phyloP scores from a whole-genome alignment of 2,329 filamentous ascomycete genomes.

The Phaeosphaeriaceae sp. region DNA sequence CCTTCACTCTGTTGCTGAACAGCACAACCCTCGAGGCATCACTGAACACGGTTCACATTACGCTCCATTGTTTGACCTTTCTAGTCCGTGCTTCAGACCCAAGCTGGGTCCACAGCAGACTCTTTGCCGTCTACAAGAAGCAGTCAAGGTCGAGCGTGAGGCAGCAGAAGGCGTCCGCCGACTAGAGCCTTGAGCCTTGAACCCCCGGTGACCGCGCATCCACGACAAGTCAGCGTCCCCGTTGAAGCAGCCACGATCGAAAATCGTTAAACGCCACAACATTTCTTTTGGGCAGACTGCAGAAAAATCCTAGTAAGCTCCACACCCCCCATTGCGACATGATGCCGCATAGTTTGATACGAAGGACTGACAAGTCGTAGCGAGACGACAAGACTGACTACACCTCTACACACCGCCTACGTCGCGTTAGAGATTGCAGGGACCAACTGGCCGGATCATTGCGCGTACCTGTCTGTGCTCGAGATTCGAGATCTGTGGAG shows the following conservation, averaged over 20 bases:
- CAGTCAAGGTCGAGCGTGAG: slow-evolving; percentile 14
- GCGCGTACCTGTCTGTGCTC: slow-evolving; percentile 42
- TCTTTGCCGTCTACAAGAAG: slow-evolving; percentile 13
- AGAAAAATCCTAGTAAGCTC: slow-evolving; percentile 46
- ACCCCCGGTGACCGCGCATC: slow-evolving; percentile 37
- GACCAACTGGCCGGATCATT: slow-evolving; percentile 27
- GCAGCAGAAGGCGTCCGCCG: slow-evolving; percentile 20
- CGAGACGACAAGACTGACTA: slow-evolving; percentile 27
- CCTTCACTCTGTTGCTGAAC: slow-evolving; percentile 25
- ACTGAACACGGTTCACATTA: slow-evolving; percentile 8
- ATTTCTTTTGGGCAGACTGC: slow-evolving; percentile 40
- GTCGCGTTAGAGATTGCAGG: slow-evolving; percentile 37
- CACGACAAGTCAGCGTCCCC: slow-evolving; percentile 36
- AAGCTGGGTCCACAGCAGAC: slow-evolving; percentile 10
- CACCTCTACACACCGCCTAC: slow-evolving; percentile 33
- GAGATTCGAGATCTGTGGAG: slow-evolving; percentile 47
- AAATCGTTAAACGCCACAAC: slow-evolving; percentile 41
- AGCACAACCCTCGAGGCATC: slow-evolving; percentile 13
- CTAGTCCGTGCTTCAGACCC: slow-evolving; percentile 8
- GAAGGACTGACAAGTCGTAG: slow-evolving; percentile 44
- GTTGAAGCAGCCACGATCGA: slow-evolving; percentile 43
- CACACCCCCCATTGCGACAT: slow-evolving; percentile 35
- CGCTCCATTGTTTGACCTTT: slow-evolving; percentile 5
- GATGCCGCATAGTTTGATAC: slow-evolving; percentile 28
- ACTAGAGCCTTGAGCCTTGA: slow-evolving; percentile 34